phyloP scores from a whole-genome alignment of 345 rosid species.

The Acer negundo region DNA sequence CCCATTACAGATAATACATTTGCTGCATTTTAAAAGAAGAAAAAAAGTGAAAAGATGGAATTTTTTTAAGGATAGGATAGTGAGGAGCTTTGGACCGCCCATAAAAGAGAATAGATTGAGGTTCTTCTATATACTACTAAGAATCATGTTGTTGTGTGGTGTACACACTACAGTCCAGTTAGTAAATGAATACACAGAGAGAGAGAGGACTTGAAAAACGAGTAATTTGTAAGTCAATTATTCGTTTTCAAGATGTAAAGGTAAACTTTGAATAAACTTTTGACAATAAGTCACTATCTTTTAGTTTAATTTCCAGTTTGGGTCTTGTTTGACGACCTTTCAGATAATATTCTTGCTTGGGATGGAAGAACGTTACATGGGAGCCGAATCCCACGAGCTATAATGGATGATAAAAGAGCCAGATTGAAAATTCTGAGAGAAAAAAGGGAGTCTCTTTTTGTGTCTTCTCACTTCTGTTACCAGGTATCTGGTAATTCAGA shows the following conservation, averaged over 20 bases:
- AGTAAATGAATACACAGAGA: constrained; percentile 8
- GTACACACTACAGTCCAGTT: too few species aligned
- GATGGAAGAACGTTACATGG: neutral
- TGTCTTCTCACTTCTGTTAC: neutral
- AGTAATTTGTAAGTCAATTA: neutral
- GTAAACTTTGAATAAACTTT: constrained; percentile 14
- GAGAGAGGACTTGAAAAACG: neutral
- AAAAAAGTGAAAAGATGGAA: constrained; percentile 2
- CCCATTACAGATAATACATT: neutral
- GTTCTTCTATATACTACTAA: constrained; percentile 9
- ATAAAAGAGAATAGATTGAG: constrained; percentile 3
- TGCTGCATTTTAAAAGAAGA: neutral
- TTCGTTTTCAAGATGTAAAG: constrained; percentile 7
- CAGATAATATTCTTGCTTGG: constrained; percentile 3
- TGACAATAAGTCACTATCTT: constrained; percentile 1
- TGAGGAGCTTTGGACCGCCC: constrained; percentile 1
- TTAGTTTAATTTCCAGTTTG: neutral
- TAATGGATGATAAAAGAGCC: neutral
- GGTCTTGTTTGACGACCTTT: neutral
- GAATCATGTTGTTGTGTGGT: neutral
- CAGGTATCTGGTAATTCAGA: neutral
- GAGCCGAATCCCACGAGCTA: neutral
- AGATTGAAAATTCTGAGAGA: neutral
- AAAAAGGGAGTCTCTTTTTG: neutral
- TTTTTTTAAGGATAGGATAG: neutral